Base-by-base conservation (phyloP, 306 rosid species). In the Geum urbanum region DNA sequence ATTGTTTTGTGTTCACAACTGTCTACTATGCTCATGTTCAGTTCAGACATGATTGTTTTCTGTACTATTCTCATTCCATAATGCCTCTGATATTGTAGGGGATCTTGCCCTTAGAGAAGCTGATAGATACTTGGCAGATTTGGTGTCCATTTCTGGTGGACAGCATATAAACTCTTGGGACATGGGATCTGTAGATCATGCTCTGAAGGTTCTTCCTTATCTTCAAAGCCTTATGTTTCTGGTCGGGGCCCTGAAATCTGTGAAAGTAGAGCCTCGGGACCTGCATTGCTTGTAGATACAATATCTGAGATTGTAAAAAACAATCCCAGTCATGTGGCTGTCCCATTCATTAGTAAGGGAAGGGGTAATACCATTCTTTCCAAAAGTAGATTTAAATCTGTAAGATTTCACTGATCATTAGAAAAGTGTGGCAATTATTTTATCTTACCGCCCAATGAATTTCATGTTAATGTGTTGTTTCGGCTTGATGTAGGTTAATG, bases 61-160 rank as follows among this genome's bases (percentile, higher is more conserved):
- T 44, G 39, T 80, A 20, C 50, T 6, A 35, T 59, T 56, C 50
- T 70, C 48, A 49, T 3, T 40, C 27, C 22, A 62, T 71, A 52
- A 64, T 71, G 67, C 48, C 65, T 70, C 51, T 77, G 66, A 76
- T 67, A 54, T 67, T 83, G 84, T 95, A 92, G 96, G 86, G 87
- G 83, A 85, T 77, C 87, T 88, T 56, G 88, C 83, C 53, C 72
- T 73, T 27, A 70, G 83, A 83, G 96, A 92, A 69, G 78, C 73
- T 48, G 44, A 45, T 69, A 73, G 79, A 77, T 69, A 43, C 78
- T 74, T 39, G 5, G 70, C 66, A 58, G 59, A 68, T 55, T 64
- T 71, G 59, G 63, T 76, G 62, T 3, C 14, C 53, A 51, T 66
- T 70, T 80, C 84, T 72, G 54, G 76, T 60, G 81, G 43, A 79